A percentile compares a stretch with the other conserved stretches of the same genome.
Evolutionary conservation across 2,329 filamentous ascomycete genomes (phyloP).

Genomic region (Graphiopsis chlorocephala): DNA sequence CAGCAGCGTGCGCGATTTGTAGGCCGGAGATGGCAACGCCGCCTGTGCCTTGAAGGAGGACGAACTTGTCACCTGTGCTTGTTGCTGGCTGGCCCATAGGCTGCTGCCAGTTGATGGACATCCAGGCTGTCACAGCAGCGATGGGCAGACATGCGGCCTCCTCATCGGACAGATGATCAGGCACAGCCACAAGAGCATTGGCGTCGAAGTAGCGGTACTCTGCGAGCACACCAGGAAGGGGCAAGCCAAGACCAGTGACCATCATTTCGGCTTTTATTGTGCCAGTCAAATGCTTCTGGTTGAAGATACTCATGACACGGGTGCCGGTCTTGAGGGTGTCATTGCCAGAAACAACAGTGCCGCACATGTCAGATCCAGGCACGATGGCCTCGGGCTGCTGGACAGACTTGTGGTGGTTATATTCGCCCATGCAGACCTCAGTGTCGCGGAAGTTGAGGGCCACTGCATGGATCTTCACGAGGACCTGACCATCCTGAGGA

Average conservation of each 20-base stretch:
- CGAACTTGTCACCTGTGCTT: conserved; percentile 28
- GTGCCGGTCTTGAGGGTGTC: conserved; percentile 56
- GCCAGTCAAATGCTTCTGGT: conserved; percentile 55
- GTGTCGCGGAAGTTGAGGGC: conserved; percentile 56
- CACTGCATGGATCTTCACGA: conserved; percentile 53
- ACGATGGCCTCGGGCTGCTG: conserved; percentile 49
- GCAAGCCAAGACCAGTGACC: conserved; percentile 58
- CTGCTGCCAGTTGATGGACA: conserved; percentile 60
- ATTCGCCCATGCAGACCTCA: conserved; percentile 62
- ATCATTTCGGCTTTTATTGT: conserved; percentile 57
- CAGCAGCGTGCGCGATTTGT: conserved; percentile 43
- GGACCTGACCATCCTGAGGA: conserved; percentile 43
- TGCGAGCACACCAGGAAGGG: conserved; percentile 56
- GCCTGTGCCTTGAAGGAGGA: conserved; percentile 44
- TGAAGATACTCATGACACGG: conserved; percentile 66
- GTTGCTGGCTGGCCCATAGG: conserved; percentile 52
- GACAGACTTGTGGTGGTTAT: conserved; percentile 62
- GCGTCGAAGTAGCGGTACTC: conserved; percentile 60
- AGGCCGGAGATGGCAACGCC: conserved; percentile 43
- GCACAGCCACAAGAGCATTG: conserved; percentile 55
- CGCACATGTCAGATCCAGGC: conserved; percentile 70
- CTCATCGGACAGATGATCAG: conserved; percentile 56
- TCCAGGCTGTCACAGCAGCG: conserved; percentile 63
- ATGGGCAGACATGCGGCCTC: conserved; percentile 62
- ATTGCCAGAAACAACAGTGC: conserved; percentile 54